Evolutionary conservation across 139 green algal genomes (phyloP), one percentile per base, ranked within the genome.

Genomic region (Eudorina sp.): DNA sequence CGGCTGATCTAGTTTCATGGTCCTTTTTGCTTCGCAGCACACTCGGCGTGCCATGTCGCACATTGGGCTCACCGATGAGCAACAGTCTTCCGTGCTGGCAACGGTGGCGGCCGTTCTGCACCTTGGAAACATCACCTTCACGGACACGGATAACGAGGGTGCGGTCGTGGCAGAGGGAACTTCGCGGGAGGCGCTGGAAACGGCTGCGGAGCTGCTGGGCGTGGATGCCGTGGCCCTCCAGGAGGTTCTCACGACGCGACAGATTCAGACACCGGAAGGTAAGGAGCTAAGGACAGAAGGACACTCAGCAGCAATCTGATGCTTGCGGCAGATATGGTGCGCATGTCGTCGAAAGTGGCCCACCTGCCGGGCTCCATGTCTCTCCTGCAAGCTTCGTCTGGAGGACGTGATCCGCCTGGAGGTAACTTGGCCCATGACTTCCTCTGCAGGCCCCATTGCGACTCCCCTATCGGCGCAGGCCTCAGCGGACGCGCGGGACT

Each of bases 21-120:
- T 68, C 55, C 11, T 68, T 29, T 18, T 18, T 29, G 23, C 62
- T 41, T 51, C 75, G 80, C 94, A 95, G 91, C 90, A 89, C 82
- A 99, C 97, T 0, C 86, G 94, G 5, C 84, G 92, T 40, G 97
- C 98, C 46, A 99, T 99, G 96, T 93, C 92, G 18, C 90, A 96
- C 79, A 96, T 99, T 45, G 98, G 98, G 64, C 98, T 99, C 48
- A 90, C 88, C 16, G 43, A 92, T 11, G 85, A 93, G 23, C 92
- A 97, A 74, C 97, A 97, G 87, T 93, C 96, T 21, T 81, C 89
- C 0, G 94, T 99, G 14, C 98, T 99, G 83, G 84, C 91, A 31
- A 90, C 94, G 2, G 94, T 99, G 53, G 96, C 97, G 2, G 95
- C 96, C 0, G 95, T 99, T 82, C 92, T 99, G 89, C 98, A 99